Evolutionary conservation across 306 rosid species (phyloP), one percentile per base, ranked within the genome.

Genomic region (Rosa chinensis): DNA sequence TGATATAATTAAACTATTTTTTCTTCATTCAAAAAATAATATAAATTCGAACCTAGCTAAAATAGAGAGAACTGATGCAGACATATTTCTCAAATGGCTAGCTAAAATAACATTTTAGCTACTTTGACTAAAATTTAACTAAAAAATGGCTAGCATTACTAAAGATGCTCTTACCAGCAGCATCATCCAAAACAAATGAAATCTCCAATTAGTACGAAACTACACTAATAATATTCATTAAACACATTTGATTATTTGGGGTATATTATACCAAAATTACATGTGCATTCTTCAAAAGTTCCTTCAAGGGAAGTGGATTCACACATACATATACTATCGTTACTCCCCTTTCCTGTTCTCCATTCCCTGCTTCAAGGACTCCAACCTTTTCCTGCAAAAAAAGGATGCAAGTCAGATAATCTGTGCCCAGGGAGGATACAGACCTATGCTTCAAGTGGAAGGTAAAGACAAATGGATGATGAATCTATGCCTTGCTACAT

Each of bases 281-380:
- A 25, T 4, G 40, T 13, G 53, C 37, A 39, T 56, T 20, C 78
- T 21, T 56, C 9, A 23, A n/a, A 21, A n/a, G 14, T 4, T 23
- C 44, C 6, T 2, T 25, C 25, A 70, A 47, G 42, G n/a, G 25
- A 25, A 23, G n/a, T 47, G 13, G 20, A 45, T 5, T 23, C 21
- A 61, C 16, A 10, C 37, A 25, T 8, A 62, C 18, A 3, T 62
- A 5, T 1, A 28, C 68, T 63, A 2, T 63, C 39, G 20, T 63
- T 83, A 77, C 21, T 85, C 81, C 32, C 23, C 56, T 59, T 71
- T 85, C 80, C 94, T 85, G 37, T 52, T 76, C 68, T 87, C 92
- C 70, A 95, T 85, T 74, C 99, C 97, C 77, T 84, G 88, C 82
- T 89, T 95, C 79, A 95, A 81, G 78, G 86, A 86, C 79, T 92